These are phyloP conservation scores for Malbranchea cinnamomea DNA, from an alignment of 2,329 filamentous ascomycete genomes.

Conservation along the genomic window DNA sequence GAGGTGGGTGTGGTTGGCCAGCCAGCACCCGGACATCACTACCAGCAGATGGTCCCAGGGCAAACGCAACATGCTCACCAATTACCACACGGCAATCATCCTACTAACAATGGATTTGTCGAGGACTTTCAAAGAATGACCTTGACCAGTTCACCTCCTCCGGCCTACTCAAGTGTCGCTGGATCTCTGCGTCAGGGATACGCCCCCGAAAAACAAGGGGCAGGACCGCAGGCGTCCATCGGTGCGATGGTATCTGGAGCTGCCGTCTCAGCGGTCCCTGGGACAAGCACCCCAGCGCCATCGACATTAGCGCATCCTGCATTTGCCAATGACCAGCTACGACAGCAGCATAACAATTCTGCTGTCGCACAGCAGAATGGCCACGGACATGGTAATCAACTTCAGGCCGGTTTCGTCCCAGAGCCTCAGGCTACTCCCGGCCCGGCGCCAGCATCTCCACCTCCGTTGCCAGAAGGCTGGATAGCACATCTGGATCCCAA, in stretches of 20 bases:
- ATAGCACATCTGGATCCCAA: constrained; percentile 92
- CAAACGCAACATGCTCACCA: constrained; percentile 14
- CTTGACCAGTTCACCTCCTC: constrained; percentile 68
- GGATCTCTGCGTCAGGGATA: constrained; percentile 37
- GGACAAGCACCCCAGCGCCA: constrained; percentile 11
- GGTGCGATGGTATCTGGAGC: constrained; percentile 10
- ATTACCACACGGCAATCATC: constrained; percentile 49
- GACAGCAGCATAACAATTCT: constrained; percentile 12
- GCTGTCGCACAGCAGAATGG: constrained; percentile 2
- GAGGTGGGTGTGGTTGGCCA: constrained; percentile 34
- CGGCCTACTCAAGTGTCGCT: constrained; percentile 77
- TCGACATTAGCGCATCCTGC: constrained; percentile 55
- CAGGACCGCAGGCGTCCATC: constrained; percentile 11
- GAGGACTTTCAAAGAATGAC: constrained; percentile 76
- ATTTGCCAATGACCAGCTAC: constrained; percentile 66
- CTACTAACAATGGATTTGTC: constrained; percentile 41
- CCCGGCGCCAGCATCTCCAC: constrained; percentile 63
- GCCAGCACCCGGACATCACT: constrained; percentile 16
- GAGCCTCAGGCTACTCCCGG: constrained; percentile 25
- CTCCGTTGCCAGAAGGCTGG: constrained; percentile 92
- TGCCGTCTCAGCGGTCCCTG: constrained; percentile 13
- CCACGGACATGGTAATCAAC: neutral
- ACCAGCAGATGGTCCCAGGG: constrained; percentile 13
- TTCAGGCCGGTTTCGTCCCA: constrained; percentile 15
- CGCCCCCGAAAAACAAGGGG: constrained; percentile 58